Conservation (phyloP, 306 rosid species). For the Trifolium pratense region DNA sequence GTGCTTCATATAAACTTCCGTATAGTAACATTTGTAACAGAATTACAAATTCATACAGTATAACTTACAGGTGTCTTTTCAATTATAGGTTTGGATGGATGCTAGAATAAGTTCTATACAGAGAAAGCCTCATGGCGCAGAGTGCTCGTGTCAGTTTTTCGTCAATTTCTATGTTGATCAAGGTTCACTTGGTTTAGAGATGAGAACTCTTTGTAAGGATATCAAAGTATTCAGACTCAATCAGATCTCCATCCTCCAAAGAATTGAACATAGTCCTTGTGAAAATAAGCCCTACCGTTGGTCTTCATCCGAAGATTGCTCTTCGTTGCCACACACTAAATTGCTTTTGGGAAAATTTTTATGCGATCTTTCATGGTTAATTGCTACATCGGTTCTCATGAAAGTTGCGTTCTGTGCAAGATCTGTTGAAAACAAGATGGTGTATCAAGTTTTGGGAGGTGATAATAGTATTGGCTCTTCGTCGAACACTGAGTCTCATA, state of each 20-base stretch:
- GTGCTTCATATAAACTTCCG: neutral
- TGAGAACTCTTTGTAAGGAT: constrained; percentile 68
- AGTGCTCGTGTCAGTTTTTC: constrained; percentile 74
- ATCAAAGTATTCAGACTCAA: constrained; percentile 57
- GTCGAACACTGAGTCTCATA: constrained; percentile 40
- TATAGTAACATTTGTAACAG: constrained; percentile 2
- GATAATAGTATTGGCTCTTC: constrained; percentile 35
- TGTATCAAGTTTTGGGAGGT: constrained; percentile 64
- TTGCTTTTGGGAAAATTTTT: constrained; percentile 71
- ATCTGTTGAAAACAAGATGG: constrained; percentile 71
- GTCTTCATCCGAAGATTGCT: constrained; percentile 72
- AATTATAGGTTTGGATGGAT: constrained; percentile 71
- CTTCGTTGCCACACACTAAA: constrained; percentile 64
- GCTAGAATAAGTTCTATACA: constrained; percentile 84
- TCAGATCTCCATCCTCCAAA: constrained; percentile 74
- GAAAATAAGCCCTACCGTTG: constrained; percentile 67
- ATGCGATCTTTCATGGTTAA: constrained; percentile 77
- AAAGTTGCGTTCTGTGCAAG: constrained; percentile 62
- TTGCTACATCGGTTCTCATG: constrained; percentile 68
- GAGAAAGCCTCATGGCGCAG: constrained; percentile 74
- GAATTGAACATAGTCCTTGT: constrained; percentile 53
- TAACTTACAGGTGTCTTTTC: neutral
- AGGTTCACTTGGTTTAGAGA: constrained; percentile 81
- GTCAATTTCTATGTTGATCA: constrained; percentile 72
- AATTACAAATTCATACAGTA: constrained; percentile 18